phyloP scores from a whole-genome alignment of 805 yeast species.

The Blastobotrys chiropterorum region DNA sequence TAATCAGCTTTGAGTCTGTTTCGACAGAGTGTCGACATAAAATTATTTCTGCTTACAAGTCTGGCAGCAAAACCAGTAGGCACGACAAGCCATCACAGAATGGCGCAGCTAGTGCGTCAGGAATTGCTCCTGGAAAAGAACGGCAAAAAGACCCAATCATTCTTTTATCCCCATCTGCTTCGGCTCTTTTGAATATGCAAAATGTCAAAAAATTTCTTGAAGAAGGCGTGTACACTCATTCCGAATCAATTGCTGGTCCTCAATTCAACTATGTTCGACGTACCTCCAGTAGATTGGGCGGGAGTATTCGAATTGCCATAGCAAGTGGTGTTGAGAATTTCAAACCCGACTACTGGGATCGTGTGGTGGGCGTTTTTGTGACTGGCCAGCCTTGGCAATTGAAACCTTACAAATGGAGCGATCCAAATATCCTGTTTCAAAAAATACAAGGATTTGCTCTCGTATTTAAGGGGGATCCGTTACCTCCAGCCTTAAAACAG shows the following conservation, averaged over 20 bases:
- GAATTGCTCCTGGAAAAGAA: neutral
- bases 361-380: conserved; percentile 91
- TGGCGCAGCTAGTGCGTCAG: neutral
- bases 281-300: conserved; percentile 51
- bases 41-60: conserved; percentile 16
- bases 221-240: conserved; percentile 44
- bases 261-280: conserved; percentile 48
- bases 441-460: conserved; percentile 78
- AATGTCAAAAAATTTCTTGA: conserved; percentile 68
- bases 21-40: conserved; percentile 30
- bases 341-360: conserved; percentile 96
- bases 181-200: conserved; percentile 57
- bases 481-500: conserved; percentile 66
- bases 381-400: conserved; percentile 99
- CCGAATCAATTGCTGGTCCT: conserved; percentile 30
- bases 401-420: conserved; percentile 73
- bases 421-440: conserved; percentile 76
- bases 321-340: conserved; percentile 85
- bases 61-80: neutral
- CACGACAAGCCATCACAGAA: no score
- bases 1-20: conserved; percentile 31
- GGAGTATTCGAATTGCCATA: conserved; percentile 56
- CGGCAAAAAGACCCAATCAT: conserved; percentile 56
- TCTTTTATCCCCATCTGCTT: conserved; percentile 71
- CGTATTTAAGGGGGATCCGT: conserved; percentile 67